phyloP scores from a whole-genome alignment of 768 basidiomycete genomes.

The Boletus reticuloceps region DNA sequence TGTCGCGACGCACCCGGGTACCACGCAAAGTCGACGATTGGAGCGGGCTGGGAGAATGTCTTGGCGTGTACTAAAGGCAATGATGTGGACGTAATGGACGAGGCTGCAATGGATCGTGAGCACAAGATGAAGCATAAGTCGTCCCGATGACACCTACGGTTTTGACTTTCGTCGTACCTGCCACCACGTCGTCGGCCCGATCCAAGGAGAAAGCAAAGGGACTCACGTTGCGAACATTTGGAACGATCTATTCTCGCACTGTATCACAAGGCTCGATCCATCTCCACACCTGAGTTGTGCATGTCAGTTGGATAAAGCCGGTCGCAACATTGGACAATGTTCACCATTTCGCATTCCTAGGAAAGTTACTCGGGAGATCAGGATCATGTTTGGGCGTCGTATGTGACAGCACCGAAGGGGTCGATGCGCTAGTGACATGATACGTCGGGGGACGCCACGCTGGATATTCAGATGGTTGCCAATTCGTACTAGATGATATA shows the following conservation, averaged over 20 bases:
- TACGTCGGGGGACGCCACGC: slow-evolving; percentile 35
- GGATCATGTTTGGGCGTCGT: slow-evolving; percentile 22
- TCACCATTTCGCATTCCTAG: slow-evolving; percentile 56
- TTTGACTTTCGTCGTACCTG: neutral
- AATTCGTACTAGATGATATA: neutral
- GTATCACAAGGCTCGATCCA: slow-evolving; percentile 62
- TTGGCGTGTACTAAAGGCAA: slow-evolving; percentile 14
- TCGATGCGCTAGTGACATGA: slow-evolving; percentile 21
- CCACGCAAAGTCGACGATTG: slow-evolving; percentile 81
- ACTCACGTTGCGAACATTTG: slow-evolving; percentile 51
- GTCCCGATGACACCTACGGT: neutral
- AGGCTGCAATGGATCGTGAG: neutral
- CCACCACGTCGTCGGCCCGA: neutral
- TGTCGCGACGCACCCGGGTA: slow-evolving; percentile 69
- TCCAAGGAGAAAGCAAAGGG: neutral
- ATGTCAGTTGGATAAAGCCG: neutral
- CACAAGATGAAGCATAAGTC: neutral
- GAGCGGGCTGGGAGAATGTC: slow-evolving; percentile 53
- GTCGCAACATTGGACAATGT: neutral
- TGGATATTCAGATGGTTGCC: neutral
- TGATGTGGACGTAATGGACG: neutral
- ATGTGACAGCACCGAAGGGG: slow-evolving; percentile 2
- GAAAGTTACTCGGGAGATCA: slow-evolving; percentile 44
- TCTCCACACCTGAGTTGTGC: slow-evolving; percentile 62
- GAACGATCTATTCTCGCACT: slow-evolving; percentile 69